Base-by-base conservation (phyloP, 805 yeast genomes). In the Wickerhamiella allomyrinae region DNA sequence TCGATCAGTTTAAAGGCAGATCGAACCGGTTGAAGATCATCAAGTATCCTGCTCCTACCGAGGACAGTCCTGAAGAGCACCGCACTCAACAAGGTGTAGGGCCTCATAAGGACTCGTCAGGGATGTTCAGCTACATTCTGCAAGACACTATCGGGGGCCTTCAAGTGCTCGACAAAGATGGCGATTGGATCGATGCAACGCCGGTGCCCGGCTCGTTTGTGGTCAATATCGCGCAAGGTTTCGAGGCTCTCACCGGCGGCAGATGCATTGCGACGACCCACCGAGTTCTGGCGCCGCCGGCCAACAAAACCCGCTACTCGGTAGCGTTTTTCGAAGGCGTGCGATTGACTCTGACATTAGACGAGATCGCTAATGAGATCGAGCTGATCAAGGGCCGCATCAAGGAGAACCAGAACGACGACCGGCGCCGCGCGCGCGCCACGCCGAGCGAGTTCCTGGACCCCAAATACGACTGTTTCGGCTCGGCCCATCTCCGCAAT, bases 81-180 rank as follows among this genome's bases (percentile, higher is more conserved):
- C 41, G 44, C 13, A 38, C 39, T 9, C 77, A 72, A 49, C 31
- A 27, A 27, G 80, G 79, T 0, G 71, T 68, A 14, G 81, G 82
- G 1, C 77, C 80, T 3, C 85, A 78, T 52, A 67, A 80, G 44
- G 86, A 79, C 29, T 49, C 57, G 15, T 71, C 77, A 3, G 80
- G 75, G 42, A 63, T 77, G 51, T 52, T 77, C 22, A 76, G 82
- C 0, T 73, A 66, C 53, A 73, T 77, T 10, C 71, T 67, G 49
- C 81, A 77, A 51, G 80, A 75, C 9, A 61, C 68, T 43, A 57
- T 54, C 3, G 65, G 72, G 29, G 74, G 78, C 1, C 60, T 75
- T 29, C 76, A 75, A 49, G 79, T 74, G 8, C 70, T 72, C 45
- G 70, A 70, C 46, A 65, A 68, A 46, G 66, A 69, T 39, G 78